phyloP scores from a whole-genome alignment of 345 rosid species.

The Rhodamnia argentea region DNA sequence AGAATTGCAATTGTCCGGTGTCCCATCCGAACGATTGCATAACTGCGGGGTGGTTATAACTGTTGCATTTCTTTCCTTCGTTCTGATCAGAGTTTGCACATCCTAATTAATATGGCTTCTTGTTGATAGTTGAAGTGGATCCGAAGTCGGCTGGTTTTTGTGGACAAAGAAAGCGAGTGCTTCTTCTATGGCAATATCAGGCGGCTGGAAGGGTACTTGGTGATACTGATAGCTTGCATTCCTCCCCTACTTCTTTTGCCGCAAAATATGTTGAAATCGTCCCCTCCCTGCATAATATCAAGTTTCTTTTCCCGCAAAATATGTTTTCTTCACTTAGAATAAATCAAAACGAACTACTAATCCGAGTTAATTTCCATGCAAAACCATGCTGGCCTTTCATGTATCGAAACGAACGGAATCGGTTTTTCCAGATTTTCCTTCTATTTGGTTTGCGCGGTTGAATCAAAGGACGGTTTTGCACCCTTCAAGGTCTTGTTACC shows the following conservation, averaged over 20 bases:
- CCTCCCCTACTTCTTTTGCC: background rate
- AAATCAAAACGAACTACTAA: too few species aligned
- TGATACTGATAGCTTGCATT: background rate
- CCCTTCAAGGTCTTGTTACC: too few species aligned
- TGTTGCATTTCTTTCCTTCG: background rate
- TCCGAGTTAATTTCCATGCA: too few species aligned
- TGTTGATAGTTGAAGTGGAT: background rate
- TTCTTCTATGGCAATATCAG: fast-evolving
- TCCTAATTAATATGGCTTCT: background rate
- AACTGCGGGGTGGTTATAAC: background rate
- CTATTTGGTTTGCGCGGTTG: too few species aligned
- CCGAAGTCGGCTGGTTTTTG: background rate
- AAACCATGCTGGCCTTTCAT: too few species aligned
- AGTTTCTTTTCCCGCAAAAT: too few species aligned
- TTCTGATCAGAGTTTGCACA: background rate
- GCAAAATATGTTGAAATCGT: too few species aligned
- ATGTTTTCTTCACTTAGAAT: too few species aligned
- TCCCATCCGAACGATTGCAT: background rate
- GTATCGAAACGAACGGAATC: too few species aligned
- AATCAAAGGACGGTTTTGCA: too few species aligned
- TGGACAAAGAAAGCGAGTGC: background rate
- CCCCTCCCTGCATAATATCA: too few species aligned
- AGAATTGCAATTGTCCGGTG: background rate
- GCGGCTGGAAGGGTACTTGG: background rate
- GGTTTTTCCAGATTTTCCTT: too few species aligned